Base-by-base conservation (phyloP, 768 basidiomycete species). In the Tylopilus plumbeoviolaceoides region DNA sequence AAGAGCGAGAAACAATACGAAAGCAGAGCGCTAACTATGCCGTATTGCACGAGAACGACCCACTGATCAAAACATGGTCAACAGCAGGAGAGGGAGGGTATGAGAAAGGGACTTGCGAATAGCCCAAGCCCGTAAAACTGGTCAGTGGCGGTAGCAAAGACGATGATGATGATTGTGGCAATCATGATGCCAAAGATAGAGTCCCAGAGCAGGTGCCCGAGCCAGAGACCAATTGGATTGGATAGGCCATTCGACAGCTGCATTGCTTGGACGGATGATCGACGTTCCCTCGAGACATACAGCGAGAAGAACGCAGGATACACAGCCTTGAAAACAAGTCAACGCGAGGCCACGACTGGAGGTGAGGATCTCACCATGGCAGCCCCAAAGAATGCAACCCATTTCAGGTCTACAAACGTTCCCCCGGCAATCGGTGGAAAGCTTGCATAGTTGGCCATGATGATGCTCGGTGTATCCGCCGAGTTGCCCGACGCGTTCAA, bases 291-390 rank as follows among this genome's bases (percentile, higher is more conserved):
- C 0, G 87, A 82, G 5, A 89, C 86, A 65, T 91, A 91, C 12
- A 91, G 66, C 10, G 86, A 78, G 59, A 82, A 89, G 71, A 91
- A 91, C 4, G 89, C 89, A n/a, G 89, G 87, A 61, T 79, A 91
- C 1, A 88, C 82, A 10, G 85, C 75, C 85, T 88, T 15, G 9
- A 41, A 45, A 42, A 8, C 27, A 25, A 38, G 42, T 56, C 15
- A 53, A 15, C 23, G 48, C 14, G 42, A 2, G 17, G 48, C 38
- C 8, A 43, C 3, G 2, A 0, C 6, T 23, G 3, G n/a, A 20
- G 7, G 1, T 5, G 6, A 28, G 35, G 23, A 17, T 5, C 78
- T 36, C 53, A 87, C 87, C 85, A 89, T 85, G 1, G 78, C 75
- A 31, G 81, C 83, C 20, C 82, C 83, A 64, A 85, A 90, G 71